phyloP scores from a whole-genome alignment of 495 filamentous ascomycete genomes.

The Aspergillus taichungensis region DNA sequence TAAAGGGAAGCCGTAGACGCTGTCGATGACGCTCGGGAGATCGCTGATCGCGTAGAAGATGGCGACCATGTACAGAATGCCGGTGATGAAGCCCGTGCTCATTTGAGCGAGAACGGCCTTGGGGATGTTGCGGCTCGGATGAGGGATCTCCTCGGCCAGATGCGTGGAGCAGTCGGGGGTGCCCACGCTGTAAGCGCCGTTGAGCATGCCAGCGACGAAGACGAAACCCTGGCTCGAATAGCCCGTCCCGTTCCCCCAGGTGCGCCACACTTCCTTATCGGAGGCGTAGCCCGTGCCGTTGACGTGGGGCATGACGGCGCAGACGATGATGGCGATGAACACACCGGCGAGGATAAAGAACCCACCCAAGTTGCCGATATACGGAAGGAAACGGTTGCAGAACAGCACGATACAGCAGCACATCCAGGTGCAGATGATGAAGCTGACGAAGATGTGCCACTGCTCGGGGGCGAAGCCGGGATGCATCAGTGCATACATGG shows the following conservation, averaged over 20 bases:
- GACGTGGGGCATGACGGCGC: conserved; percentile 59
- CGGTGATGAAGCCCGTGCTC: conserved; percentile 41
- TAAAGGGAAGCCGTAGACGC: conserved; percentile 58
- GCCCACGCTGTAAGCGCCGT: conserved; percentile 80
- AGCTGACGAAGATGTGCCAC: conserved; percentile 72
- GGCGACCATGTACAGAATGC: conserved; percentile 42
- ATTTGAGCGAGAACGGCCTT: conserved; percentile 46
- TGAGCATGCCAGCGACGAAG: conserved; percentile 73
- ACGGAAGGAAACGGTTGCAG: conserved; percentile 56
- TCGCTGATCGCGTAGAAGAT: conserved; percentile 44
- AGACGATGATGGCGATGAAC: conserved; percentile 64
- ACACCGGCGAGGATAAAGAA: conserved; percentile 64
- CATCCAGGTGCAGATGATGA: conserved; percentile 59
- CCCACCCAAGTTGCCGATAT: conserved; percentile 57
- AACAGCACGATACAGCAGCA: conserved; percentile 62
- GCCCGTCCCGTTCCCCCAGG: conserved; percentile 57
- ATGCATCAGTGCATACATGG: conserved; percentile 65
- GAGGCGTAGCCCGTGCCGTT: conserved; percentile 40
- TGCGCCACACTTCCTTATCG: conserved; percentile 50
- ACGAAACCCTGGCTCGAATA: conserved; percentile 63
- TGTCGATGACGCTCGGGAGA: conserved; percentile 24
- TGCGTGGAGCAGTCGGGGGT: conserved; percentile 70
- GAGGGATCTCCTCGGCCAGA: conserved; percentile 76
- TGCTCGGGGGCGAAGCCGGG: conserved; percentile 50
- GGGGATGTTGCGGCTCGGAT: conserved; percentile 41